Percentiles rank a stretch among this genome's conserved stretches.
Conservation (phyloP, 2,329 filamentous ascomycete species). For the Furcasterigmium furcatum region DNA sequence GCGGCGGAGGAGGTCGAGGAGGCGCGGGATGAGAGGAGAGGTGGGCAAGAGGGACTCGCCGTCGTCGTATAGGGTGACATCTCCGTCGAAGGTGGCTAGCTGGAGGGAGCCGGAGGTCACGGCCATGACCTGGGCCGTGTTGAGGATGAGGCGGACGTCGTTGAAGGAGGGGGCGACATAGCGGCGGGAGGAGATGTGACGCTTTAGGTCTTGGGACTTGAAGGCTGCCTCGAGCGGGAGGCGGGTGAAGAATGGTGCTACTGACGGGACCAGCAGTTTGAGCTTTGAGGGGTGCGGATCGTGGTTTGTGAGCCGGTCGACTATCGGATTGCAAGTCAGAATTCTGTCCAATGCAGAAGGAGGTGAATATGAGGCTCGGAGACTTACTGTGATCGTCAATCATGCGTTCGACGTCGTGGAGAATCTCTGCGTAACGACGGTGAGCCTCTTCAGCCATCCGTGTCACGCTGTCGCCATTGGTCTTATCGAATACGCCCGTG, state of each 20-base stretch:
- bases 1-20: slow-evolving; percentile 67
- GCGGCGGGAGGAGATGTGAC: slow-evolving; percentile 84
- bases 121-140: slow-evolving; percentile 91
- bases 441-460: slow-evolving; percentile 79
- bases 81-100: slow-evolving; percentile 93
- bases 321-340: slow-evolving; percentile 34
- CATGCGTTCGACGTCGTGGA: slow-evolving; percentile 87
- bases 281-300: slow-evolving; percentile 79
- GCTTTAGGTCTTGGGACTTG: slow-evolving; percentile 79
- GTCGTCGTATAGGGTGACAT: slow-evolving; percentile 93
- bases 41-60: slow-evolving; percentile 72
- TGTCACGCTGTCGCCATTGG: slow-evolving; percentile 59
- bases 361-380: too few species aligned
- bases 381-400: slow-evolving; percentile 82
- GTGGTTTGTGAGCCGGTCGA: slow-evolving; percentile 65
- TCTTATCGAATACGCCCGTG: slow-evolving; percentile 78
- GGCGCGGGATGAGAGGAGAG: slow-evolving; percentile 71
- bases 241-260: slow-evolving; percentile 91
- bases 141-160: slow-evolving; percentile 87
- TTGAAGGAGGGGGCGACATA: slow-evolving; percentile 98
- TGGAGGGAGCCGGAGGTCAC: slow-evolving; percentile 74
- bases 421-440: slow-evolving; percentile 88
- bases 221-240: slow-evolving; percentile 87
- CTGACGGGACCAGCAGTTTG: slow-evolving; percentile 83
- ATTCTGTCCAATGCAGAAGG: neutral